A percentile compares a stretch with the other conserved stretches of the same genome.
phyloP scores from a whole-genome alignment of 192 early-diverging fungal species.

The Chytriomyces sp. region DNA sequence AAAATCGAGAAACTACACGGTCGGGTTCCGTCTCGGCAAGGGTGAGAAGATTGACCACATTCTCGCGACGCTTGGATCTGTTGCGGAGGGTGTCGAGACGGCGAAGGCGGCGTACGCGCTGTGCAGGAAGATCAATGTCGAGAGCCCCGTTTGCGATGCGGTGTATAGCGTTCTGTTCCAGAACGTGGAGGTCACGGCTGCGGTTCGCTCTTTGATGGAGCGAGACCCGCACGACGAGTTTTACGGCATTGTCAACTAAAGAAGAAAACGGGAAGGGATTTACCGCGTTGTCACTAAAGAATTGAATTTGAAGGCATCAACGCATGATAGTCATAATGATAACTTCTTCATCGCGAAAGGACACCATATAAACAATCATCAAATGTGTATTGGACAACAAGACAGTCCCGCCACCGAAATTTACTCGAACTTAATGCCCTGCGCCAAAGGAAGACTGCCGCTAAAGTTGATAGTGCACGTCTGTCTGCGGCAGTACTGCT shows the following conservation, averaged over 20 bases:
- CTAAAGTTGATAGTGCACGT: slow-evolving; percentile 88
- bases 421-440: slow-evolving; percentile 95
- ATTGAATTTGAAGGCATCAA: too few relatives aligned
- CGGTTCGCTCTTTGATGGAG: slow-evolving; percentile 39
- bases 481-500: slow-evolving; percentile 84
- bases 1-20: slow-evolving; percentile 58
- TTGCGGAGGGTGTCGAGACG: slow-evolving; percentile 56
- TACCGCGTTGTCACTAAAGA: too few relatives aligned
- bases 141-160: slow-evolving; percentile 45
- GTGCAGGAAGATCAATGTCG: slow-evolving; percentile 42
- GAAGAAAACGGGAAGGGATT: too few relatives aligned
- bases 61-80: slow-evolving; percentile 46
- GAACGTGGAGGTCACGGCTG: slow-evolving; percentile 35
- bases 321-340: too few relatives aligned
- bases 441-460: slow-evolving; percentile 84
- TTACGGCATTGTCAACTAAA: slow-evolving; percentile 39
- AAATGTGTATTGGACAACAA: neutral
- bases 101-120: slow-evolving; percentile 51
- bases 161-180: slow-evolving; percentile 46
- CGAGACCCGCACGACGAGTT: slow-evolving; percentile 46
- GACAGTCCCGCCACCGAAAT: neutral
- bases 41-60: slow-evolving; percentile 53
- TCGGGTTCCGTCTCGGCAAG: slow-evolving; percentile 51
- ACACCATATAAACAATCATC: neutral
- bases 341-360: too few relatives aligned